Percentiles rank a stretch among this genome's conserved stretches.
phyloP scores from a whole-genome alignment of 352 stramenopile species.

The Vaucheria bursata region DNA sequence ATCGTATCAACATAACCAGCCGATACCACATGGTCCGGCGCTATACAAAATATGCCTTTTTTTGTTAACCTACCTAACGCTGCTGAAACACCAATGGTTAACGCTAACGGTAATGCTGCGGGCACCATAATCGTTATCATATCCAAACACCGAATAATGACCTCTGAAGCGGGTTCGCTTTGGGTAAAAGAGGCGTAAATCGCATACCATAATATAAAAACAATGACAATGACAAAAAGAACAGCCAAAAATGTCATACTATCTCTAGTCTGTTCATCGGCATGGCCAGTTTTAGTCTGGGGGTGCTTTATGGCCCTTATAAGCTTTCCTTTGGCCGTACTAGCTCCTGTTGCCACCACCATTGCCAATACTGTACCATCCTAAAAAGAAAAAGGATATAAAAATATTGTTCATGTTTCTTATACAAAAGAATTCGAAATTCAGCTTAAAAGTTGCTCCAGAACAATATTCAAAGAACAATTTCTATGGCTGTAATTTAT shows the following conservation, averaged over 20 bases:
- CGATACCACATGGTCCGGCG: not conserved
- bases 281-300: not conserved
- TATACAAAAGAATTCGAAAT: too few relatives aligned
- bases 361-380: conserved; percentile 8
- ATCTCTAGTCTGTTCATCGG: conserved; percentile 7
- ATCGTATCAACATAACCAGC: conserved; percentile 12
- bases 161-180: not conserved
- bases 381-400: not conserved
- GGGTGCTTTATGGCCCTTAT: conserved; percentile 12
- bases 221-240: conserved; percentile 10
- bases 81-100: conserved; percentile 7
- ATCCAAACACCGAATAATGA: conserved; percentile 7
- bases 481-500: too few relatives aligned
- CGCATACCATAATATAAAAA: conserved; percentile 3
- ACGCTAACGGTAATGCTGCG: conserved; percentile 3
- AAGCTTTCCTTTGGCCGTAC: conserved; percentile 8
- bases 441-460: too few relatives aligned
- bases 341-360: conserved; percentile 13
- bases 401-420: too few relatives aligned
- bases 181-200: not conserved
- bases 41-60: conserved; percentile 10
- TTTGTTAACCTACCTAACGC: not conserved
- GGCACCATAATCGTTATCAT: conserved; percentile 14
- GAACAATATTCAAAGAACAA: too few relatives aligned
- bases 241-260: conserved; percentile 11